Evolutionary conservation across 768 basidiomycete genomes (phyloP), one percentile per base, ranked within the genome.

Genomic region (Tulasnella sp.): DNA sequence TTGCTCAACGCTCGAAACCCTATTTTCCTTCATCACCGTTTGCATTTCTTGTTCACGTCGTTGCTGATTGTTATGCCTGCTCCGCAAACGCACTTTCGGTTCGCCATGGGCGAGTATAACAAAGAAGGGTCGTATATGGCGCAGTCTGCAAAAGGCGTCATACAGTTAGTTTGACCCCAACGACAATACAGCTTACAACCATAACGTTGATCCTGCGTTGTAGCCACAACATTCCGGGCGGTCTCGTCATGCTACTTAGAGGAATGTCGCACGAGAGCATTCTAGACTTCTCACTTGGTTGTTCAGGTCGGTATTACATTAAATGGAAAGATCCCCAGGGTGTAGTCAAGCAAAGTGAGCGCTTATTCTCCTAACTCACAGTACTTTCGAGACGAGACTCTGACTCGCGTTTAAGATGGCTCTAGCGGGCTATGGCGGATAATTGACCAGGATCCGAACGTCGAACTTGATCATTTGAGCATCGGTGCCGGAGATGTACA

Each of bases 341-440:
- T n/a, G n/a, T n/a, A n/a, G 34, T 42, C 10, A 56, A 56, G 27
- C 55, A 45, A 17, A 26, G 55, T 56, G 27, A 26, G 55, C n/a
- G n/a, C n/a, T n/a, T n/a, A n/a, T n/a, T n/a, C n/a, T n/a, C n/a
- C n/a, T n/a, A n/a, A n/a, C n/a, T n/a, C n/a, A n/a, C n/a, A n/a
- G n/a, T n/a, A n/a, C n/a, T n/a, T n/a, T n/a, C n/a, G n/a, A n/a
- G n/a, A n/a, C n/a, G n/a, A n/a, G n/a, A n/a, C n/a, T n/a, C n/a
- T n/a, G n/a, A n/a, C n/a, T n/a, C n/a, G n/a, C n/a, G n/a, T n/a
- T n/a, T n/a, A 23, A 56, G 54, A 21, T 23, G 38, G 41, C 3
- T 56, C 54, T 1, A 11, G 21, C 24, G 1, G 24, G 26, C 23
- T 56, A 24, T 56, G 34, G 54, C 7, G 5, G 15, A 29, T 27